Base-by-base conservation (phyloP, 2,329 filamentous ascomycete species). In the Colletotrichum paranaense region DNA sequence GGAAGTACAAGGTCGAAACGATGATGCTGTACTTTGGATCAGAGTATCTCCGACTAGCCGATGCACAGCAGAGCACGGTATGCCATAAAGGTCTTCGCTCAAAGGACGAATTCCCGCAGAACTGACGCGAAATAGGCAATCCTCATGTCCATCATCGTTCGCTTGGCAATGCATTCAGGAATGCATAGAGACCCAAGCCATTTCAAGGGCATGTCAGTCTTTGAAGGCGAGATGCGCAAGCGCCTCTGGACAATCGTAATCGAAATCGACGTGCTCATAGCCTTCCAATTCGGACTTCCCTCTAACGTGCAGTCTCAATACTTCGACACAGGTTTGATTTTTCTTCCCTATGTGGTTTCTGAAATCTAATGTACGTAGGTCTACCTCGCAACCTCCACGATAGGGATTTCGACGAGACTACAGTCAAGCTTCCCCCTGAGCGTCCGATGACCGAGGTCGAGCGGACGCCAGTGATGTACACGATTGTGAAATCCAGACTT, bases 241-340 rank as follows among this genome's bases (percentile, higher is more conserved):
- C 79, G 86, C 1, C 75, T 83, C 0, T 88, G 86, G 86, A 78
- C 81, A 12, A 78, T 81, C 1, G 76, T 86, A 6, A 78, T 80
- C 28, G 81, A 84, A 70, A 77, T 84, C 7, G 86, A 88, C 55
- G 77, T 86, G 2, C 75, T 83, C 0, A 80, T 86, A 7, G 85
- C 85, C 1, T 82, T 83, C 22, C 85, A 87, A 62, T 80, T 87
- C 65, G 86, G 86, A 2, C 75, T 88, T 16, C 86, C 86, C 3
- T 80, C 82, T 1, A 81, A 86, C 76, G 80, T 87, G 19, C 80
- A 81, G 7, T 78, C 82, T 5, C 78, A 81, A 22, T 79, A 84
- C n/a, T 79, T 78, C 46, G 86, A 88, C 69, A 85, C 84, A 0
- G 74, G 78, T 49, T 9, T 22, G 24, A 32, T 28, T 6, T 7